Base-by-base conservation (phyloP, 495 filamentous ascomycete species). In the Penicillium daleae region DNA sequence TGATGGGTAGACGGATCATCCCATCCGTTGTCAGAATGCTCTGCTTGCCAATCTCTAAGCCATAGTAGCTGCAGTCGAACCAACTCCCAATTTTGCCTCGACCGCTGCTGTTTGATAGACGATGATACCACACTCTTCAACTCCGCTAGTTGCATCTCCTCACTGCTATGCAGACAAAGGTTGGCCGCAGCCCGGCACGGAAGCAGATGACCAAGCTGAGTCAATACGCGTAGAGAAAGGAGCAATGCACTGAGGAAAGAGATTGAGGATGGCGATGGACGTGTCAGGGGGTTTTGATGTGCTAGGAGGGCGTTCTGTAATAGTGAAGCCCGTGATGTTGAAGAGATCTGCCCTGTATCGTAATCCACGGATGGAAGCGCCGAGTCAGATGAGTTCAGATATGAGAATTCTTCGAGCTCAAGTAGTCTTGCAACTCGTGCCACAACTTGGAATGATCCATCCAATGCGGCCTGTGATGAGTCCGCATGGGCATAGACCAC, bases 11-110 rank as follows among this genome's bases (percentile, higher is more conserved):
- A 59, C 50, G 63, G 65, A 27, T 65, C 61, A 61, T 69, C 64
- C 66, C 66, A 68, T 31, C 55, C 61, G 49, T 57, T 66, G 2
- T 72, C 74, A 56, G 63, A 71, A 56, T 72, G 65, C 12, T 85
- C 82, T 3, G 80, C 76, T 24, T 87, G 89, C 93, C 93, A 96
- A 71, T 87, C 85, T 67, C 86, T 85, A 31, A 97, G 84, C 93
- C 93, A 97, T 2, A 94, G 75, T 17, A 97, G 71, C 68, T 90
- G 85, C 54, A 85, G 81, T 39, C 91, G 82, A 8, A 85, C 79
- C 24, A 75, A 74, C 39, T 78, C 78, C 93, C 93, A 96, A 52
- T 88, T 85, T 62, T 82, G 84, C 26, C 87, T 86, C 60, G 90
- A 85, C 48, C 81, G 84, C 54, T 81, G 71, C 21, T 84, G 81